Percentiles rank a stretch among this genome's conserved stretches.
Evolutionary conservation across 78 protist species (phyloP).

Genomic region (Carpediemonas membranifera): DNA sequence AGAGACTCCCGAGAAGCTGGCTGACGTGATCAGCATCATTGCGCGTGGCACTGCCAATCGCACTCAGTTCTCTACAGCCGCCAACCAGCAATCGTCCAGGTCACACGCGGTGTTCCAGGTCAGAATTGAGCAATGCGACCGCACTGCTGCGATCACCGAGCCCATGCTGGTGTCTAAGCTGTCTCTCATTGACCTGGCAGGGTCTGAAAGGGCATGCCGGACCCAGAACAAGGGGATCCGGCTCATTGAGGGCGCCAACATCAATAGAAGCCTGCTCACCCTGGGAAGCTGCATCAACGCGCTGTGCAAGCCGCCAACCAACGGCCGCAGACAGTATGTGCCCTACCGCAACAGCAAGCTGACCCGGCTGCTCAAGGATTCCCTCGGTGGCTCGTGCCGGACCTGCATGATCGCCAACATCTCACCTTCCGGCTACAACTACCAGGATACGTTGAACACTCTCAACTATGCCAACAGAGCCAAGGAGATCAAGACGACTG

Average conservation of each 20-base stretch:
- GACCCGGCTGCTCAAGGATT: constrained; percentile 83
- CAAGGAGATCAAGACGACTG: constrained; percentile 43
- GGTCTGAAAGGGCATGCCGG: constrained; percentile 72
- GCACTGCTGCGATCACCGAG: constrained; percentile 6
- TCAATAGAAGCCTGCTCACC: constrained; percentile 79
- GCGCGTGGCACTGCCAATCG: constrained; percentile 57
- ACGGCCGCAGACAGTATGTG: constrained; percentile 23
- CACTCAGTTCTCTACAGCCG: constrained; percentile 59
- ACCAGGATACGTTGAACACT: constrained; percentile 65
- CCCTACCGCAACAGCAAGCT: constrained; percentile 93
- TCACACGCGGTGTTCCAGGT: constrained; percentile 83
- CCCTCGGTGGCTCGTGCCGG: constrained; percentile 59
- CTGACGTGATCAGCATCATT: constrained; percentile 47
- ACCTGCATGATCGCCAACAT: constrained; percentile 70
- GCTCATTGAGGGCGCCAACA: constrained; percentile 77
- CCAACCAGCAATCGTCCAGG: constrained; percentile 68
- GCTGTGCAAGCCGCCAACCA: constrained; percentile 50
- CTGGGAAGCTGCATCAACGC: constrained; percentile 84
- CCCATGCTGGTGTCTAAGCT: constrained; percentile 23
- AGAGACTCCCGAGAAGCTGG: not conserved
- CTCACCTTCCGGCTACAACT: constrained; percentile 28
- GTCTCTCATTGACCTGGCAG: constrained; percentile 78
- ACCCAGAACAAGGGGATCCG: constrained; percentile 62
- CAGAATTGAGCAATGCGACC: not conserved
- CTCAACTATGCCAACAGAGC: constrained; percentile 61